Percentiles rank a stretch among this genome's conserved stretches.
phyloP scores from a whole-genome alignment of 2,329 filamentous ascomycete genomes.

The Dactylellina parvicollis region DNA sequence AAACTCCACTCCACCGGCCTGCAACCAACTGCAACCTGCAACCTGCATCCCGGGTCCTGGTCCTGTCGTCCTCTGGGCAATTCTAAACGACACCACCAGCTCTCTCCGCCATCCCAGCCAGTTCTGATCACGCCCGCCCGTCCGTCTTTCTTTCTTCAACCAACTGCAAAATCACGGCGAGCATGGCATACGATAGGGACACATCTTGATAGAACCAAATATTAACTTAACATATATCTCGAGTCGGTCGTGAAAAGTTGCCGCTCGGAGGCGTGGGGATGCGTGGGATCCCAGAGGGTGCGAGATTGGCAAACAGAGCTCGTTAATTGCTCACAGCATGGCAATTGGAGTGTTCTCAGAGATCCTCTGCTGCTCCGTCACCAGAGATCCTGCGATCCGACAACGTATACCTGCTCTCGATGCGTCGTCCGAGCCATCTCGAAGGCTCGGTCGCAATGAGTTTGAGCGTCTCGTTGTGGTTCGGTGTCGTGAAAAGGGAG shows the following conservation, averaged over 20 bases:
- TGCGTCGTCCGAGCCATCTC: neutral
- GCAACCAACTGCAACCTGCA: neutral
- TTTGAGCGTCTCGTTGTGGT: no score
- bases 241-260: neutral
- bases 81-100: conserved; percentile 5
- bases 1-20: no score
- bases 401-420: neutral
- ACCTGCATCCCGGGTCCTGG: neutral
- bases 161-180: neutral
- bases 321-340: conserved; percentile 28
- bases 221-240: no score
- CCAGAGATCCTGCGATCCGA: conserved; percentile 4
- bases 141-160: neutral
- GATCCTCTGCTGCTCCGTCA: conserved; percentile 4
- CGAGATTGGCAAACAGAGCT: conserved; percentile 26
- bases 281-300: neutral
- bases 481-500: neutral
- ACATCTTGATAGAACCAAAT: no score
- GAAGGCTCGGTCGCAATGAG: conserved; percentile 1
- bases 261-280: conserved; percentile 12
- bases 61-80: neutral
- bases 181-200: neutral
- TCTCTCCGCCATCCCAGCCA: neutral
- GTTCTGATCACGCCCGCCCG: neutral
- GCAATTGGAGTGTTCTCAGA: neutral